Evolutionary conservation across 2,329 filamentous ascomycete genomes (phyloP).

Genomic region (Ophiostoma ips): DNA sequence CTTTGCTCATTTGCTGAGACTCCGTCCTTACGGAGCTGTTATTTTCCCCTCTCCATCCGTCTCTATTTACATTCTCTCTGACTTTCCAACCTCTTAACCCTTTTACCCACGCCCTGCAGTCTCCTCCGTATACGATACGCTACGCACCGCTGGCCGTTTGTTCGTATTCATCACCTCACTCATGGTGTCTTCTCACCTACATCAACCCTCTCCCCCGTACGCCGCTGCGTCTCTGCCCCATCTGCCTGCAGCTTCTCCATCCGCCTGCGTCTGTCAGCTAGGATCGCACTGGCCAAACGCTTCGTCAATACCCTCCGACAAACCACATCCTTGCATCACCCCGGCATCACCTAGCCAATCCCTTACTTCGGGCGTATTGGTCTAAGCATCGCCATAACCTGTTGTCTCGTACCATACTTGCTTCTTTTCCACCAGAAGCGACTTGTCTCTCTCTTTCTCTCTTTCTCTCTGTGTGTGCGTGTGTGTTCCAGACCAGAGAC

Average conservation of each 20-base stretch:
- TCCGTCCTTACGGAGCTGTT: no score
- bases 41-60: no score
- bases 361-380: background rate
- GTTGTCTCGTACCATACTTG: background rate
- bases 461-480: no score
- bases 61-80: no score
- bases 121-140: no score
- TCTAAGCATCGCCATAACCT: background rate
- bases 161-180: no score
- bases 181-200: no score
- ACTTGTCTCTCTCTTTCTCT: background rate
- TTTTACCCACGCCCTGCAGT: no score
- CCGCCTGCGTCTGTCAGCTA: background rate
- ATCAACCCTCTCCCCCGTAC: no score
- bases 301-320: background rate
- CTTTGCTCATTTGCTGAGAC: no score
- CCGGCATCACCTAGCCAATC: constrained; percentile 1
- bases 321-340: background rate
- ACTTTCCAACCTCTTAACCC: no score
- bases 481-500: background rate
- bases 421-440: background rate
- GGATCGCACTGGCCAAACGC: background rate
- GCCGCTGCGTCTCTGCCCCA: background rate
- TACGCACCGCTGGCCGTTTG: no score
- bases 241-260: background rate